Evolutionary conservation across 139 green algal genomes (phyloP), one percentile per base, ranked within the genome.

Genomic region (Chlamydomonas sp.): DNA sequence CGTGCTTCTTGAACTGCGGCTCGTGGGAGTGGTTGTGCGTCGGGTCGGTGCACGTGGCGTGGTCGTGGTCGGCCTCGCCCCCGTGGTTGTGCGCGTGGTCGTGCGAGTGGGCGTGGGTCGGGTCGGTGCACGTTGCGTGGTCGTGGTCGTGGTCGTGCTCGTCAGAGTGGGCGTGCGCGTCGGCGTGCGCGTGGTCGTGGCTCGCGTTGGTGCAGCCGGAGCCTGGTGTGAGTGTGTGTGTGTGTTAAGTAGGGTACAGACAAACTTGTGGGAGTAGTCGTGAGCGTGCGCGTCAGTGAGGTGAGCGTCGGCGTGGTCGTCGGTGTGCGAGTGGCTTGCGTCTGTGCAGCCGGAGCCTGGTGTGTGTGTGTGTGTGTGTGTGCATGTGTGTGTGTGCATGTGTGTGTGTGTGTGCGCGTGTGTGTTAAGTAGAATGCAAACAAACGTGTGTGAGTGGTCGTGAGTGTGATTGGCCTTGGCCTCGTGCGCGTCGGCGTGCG

Each of bases 91-190:
- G 49, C 48, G 75, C 67, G 33, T 82, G 62, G 6, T 59, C 49
- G 34, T 78, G 68, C 29, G 69, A 30, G 63, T 74, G 61, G 71
- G 57, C 28, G 60, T 81, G 70, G 38, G 79, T 70, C 67, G 88
- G 39, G 43, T 71, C 39, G n/a, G 76, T 30, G 54, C 68, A 73
- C 24, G 58, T 58, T 10, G 35, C 49, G 64, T 76, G 58, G 3
- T 66, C 75, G 50, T 83, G 69, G 10, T 72, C 61, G 66, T 78
- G 72, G 1, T 70, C 61, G 35, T 76, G 70, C 37, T 66, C 20
- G 49, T 82, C 57, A 6, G 70, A 43, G 67, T 76, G 63, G 1
- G 34, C 38, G 31, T 68, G 58, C 35, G 65, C 59, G 49, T 82
- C 69, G 48, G 67, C 28, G 49, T 78, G 70, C 13, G 43, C 61